A percentile compares a stretch with the other conserved stretches of the same genome.
Conservation (phyloP, 495 filamentous ascomycete genomes). For the Corynascus novoguineensis region DNA sequence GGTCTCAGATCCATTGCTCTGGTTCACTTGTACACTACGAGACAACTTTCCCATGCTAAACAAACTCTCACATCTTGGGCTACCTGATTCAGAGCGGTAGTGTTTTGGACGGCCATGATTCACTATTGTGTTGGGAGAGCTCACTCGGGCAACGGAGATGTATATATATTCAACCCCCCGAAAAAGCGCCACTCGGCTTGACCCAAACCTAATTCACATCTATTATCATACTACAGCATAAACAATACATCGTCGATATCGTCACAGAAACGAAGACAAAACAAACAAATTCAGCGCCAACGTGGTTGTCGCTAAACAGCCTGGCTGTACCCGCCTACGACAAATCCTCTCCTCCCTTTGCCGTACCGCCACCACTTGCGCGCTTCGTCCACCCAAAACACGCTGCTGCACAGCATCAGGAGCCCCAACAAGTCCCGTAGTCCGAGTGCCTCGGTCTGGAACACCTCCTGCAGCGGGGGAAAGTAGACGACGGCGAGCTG, state of each 20-base stretch:
- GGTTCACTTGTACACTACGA: too few species aligned
- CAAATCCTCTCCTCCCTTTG: conserved; percentile 32
- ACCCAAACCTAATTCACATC: too few species aligned
- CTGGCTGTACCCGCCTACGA: conserved; percentile 44
- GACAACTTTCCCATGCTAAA: too few species aligned
- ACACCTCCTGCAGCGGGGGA: conserved; percentile 84
- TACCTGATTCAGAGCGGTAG: too few species aligned
- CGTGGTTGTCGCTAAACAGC: conserved; percentile 34
- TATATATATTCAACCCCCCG: too few species aligned
- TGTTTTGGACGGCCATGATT: too few species aligned
- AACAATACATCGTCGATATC: conserved; percentile 1
- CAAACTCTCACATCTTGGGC: too few species aligned
- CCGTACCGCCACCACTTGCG: conserved; percentile 66
- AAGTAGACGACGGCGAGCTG: conserved; percentile 91
- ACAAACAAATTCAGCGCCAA: neutral
- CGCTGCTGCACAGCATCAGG: conserved; percentile 68
- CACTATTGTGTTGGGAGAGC: too few species aligned
- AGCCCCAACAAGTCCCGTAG: conserved; percentile 66
- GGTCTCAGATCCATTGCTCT: too few species aligned
- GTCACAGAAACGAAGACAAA: too few species aligned
- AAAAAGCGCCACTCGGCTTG: too few species aligned
- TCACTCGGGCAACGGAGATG: too few species aligned
- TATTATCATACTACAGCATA: conserved; percentile 5
- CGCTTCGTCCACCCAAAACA: conserved; percentile 92
- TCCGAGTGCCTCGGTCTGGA: conserved; percentile 86